Evolutionary conservation across 2,329 filamentous ascomycete genomes (phyloP), one percentile per base, ranked within the genome.

Genomic region (Plenodomus biglobosus): DNA sequence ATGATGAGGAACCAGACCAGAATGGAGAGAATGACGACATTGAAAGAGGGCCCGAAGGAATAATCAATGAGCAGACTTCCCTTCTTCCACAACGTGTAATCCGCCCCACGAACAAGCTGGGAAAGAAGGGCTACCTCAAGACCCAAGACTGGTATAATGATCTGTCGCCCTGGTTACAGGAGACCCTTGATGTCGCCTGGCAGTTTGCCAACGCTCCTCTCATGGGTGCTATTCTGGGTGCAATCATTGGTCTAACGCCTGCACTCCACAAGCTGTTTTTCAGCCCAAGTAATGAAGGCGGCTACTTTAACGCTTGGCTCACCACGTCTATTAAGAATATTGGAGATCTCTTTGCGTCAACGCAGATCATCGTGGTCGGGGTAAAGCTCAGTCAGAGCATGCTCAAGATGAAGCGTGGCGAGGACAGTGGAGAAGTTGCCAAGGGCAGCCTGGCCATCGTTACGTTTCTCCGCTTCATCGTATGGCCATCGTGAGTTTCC

Each of bases 281-380:
- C 73, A 76, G 71, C 42, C 69, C 76, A 11, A 76, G 76, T 8
- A 65, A 79, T 7, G 71, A 85, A 4, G 85, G 85, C 5, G 84
- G 85, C 1, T 80, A 85, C 46, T 79, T 87, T 58, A 84, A 80
- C 17, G 84, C 84, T 1, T 88, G 84, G 85, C 70, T 88, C 34
- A 87, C 84, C 0, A 75, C 77, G 0, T 79, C 80, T 0, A 69
- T 87, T 17, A 77, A 82, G 55, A 86, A 84, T 46, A 75, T 87
- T 18, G 85, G 85, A 2, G 75, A 78, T 0, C 73, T 88, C 0
- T 88, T 88, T 61, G 83, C 85, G 0, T 78, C 82, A 0, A 70
- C 86, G 20, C 85, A 86, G 22, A 81, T 87, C 15, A 78, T 88
- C 15, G 78, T 87, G 0, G 84, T 85, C 0, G 85, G 85, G 1